These are phyloP conservation scores for Westerdykella ornata DNA, from an alignment of 2,329 filamentous ascomycete species.

Conservation along the genomic window DNA sequence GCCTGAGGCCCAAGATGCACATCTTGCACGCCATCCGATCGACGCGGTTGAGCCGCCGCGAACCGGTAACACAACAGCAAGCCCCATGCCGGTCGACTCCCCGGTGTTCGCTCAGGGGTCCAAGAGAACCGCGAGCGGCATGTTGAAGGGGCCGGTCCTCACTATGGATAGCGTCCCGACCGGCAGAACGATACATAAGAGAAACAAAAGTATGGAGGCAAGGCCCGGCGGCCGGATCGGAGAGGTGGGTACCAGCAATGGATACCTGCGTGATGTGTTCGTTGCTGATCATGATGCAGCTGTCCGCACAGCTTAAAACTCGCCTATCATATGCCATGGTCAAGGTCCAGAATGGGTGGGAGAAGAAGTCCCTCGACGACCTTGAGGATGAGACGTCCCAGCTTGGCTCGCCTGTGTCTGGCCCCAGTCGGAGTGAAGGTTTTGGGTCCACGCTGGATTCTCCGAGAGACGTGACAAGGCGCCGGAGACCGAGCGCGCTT, in stretches of 20 bases:
- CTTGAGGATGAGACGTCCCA: slow-evolving; percentile 69
- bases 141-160: slow-evolving; percentile 47
- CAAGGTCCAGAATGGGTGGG: slow-evolving; percentile 83
- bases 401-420: slow-evolving; percentile 57
- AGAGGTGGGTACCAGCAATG: slow-evolving; percentile 54
- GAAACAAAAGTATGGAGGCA: slow-evolving; percentile 64
- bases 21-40: slow-evolving; percentile 16
- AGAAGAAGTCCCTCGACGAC: slow-evolving; percentile 69
- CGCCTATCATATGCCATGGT: slow-evolving; percentile 89
- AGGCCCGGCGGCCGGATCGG: slow-evolving; percentile 61
- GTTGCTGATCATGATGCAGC: slow-evolving; percentile 43
- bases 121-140: slow-evolving; percentile 72
- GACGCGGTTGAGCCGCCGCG: slow-evolving; percentile 22
- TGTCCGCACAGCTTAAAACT: slow-evolving; percentile 72
- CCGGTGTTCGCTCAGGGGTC: slow-evolving; percentile 43
- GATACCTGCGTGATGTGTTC: slow-evolving; percentile 1
- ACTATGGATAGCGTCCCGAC: slow-evolving; percentile 9
- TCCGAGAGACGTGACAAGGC: slow-evolving; percentile 20
- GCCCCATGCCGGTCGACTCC: slow-evolving; percentile 39
- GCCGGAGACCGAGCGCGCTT: slow-evolving; percentile 31
- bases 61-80: slow-evolving; percentile 30
- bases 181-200: slow-evolving; percentile 51
- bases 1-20: slow-evolving; percentile 38
- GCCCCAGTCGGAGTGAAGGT: slow-evolving; percentile 41
- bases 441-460: slow-evolving; percentile 27